phyloP scores from a whole-genome alignment of 768 basidiomycete genomes.

The Heimioporus sp. region DNA sequence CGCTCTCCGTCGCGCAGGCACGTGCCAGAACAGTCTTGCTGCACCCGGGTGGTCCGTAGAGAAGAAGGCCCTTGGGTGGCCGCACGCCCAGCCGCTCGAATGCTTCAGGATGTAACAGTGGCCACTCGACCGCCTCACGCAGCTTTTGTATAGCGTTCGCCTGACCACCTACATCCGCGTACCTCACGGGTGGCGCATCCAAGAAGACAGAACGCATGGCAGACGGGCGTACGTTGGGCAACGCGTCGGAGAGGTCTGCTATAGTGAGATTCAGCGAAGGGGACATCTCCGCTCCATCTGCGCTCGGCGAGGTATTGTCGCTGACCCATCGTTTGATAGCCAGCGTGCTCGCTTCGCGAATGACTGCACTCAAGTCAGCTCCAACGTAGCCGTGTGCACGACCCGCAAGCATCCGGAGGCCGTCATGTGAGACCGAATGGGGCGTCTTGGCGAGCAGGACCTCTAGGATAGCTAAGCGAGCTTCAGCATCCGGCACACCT shows the following conservation, averaged over 20 bases:
- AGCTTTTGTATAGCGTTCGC: slow-evolving; percentile 77
- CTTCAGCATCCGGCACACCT: slow-evolving; percentile 89
- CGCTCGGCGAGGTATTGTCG: slow-evolving; percentile 5
- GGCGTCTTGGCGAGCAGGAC: slow-evolving; percentile 83
- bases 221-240: slow-evolving; percentile 84
- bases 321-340: slow-evolving; percentile 85
- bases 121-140: slow-evolving; percentile 94
- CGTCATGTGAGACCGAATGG: slow-evolving; percentile 56
- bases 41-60: slow-evolving; percentile 97
- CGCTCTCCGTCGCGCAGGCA: slow-evolving; percentile 90
- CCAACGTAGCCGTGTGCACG: slow-evolving; percentile 96
- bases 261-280: slow-evolving; percentile 44
- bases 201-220: slow-evolving; percentile 93
- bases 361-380: slow-evolving; percentile 88
- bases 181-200: slow-evolving; percentile 78
- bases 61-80: slow-evolving; percentile 84
- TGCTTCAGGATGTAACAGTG: slow-evolving; percentile 79
- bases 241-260: slow-evolving; percentile 64
- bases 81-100: slow-evolving; percentile 85
- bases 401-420: slow-evolving; percentile 65
- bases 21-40: slow-evolving; percentile 93
- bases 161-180: slow-evolving; percentile 91
- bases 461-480: slow-evolving; percentile 82
- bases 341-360: slow-evolving; percentile 88
- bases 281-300: slow-evolving; percentile 6